Evolutionary conservation across 2,329 filamentous ascomycete genomes (phyloP).

Genomic region (Pyrenochaeta sp.): DNA sequence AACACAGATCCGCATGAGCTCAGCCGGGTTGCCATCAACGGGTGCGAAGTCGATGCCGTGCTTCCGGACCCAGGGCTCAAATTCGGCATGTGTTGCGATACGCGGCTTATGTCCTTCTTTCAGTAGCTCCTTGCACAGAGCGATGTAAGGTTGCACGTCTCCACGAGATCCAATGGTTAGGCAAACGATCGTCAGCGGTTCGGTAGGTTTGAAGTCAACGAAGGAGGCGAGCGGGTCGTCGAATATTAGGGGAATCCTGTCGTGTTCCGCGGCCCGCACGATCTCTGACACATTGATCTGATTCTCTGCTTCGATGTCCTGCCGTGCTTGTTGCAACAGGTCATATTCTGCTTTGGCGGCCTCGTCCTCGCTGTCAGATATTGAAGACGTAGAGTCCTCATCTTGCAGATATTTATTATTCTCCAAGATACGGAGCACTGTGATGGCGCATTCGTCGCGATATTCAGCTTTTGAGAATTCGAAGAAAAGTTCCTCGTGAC

Average conservation of each 20-base stretch:
- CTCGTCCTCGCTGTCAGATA: constrained; percentile 74
- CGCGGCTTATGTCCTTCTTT: constrained; percentile 85
- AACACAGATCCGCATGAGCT: constrained; percentile 95
- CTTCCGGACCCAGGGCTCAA: constrained; percentile 85
- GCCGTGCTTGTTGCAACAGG: constrained; percentile 77
- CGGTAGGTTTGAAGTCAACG: constrained; percentile 85
- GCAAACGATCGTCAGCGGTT: constrained; percentile 85
- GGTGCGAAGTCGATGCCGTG: constrained; percentile 93
- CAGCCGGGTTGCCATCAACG: constrained; percentile 88
- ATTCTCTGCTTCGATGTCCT: constrained; percentile 38
- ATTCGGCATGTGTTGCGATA: constrained; percentile 93
- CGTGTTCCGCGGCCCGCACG: constrained; percentile 48
- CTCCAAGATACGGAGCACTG: constrained; percentile 78
- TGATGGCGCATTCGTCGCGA: constrained; percentile 88
- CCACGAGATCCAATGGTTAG: constrained; percentile 94
- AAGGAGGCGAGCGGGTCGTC: constrained; percentile 89
- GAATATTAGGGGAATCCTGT: constrained; percentile 80
- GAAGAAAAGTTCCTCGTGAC: constrained; percentile 95
- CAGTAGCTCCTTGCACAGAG: constrained; percentile 87
- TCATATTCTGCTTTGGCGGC: constrained; percentile 81
- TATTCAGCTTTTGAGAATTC: constrained; percentile 81
- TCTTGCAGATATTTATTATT: constrained; percentile 74
- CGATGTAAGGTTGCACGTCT: constrained; percentile 97
- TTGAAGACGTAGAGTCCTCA: constrained; percentile 70
- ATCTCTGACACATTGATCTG: constrained; percentile 34